Percentiles rank a stretch among this genome's conserved stretches.
Evolutionary conservation across 495 filamentous ascomycete genomes (phyloP).

Genomic region (Penicillium antarcticum): DNA sequence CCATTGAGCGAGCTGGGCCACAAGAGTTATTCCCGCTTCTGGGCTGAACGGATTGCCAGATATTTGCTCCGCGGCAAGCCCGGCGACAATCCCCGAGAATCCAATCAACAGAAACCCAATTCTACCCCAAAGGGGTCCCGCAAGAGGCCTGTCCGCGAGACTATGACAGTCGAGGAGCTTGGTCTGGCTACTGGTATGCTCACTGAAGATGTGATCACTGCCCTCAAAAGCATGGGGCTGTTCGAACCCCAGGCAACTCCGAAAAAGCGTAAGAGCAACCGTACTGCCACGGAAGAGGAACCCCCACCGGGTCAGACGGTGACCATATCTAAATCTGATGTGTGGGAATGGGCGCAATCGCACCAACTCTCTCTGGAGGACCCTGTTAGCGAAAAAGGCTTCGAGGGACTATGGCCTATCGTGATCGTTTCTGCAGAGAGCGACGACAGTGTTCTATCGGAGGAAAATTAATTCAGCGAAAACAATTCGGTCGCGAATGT

Average conservation of each 20-base stretch:
- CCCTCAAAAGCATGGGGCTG: slow-evolving; percentile 74
- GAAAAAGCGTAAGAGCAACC: slow-evolving; percentile 34
- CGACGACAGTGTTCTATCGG: slow-evolving; percentile 1
- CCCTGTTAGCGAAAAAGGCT: slow-evolving; percentile 47
- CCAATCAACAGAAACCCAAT: slow-evolving; percentile 25
- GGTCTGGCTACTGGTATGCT: slow-evolving; percentile 71
- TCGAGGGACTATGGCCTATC: slow-evolving; percentile 34
- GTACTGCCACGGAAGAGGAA: slow-evolving; percentile 22
- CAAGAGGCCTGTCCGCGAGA: slow-evolving; percentile 33
- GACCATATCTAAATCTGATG: slow-evolving; percentile 41
- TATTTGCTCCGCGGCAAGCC: slow-evolving; percentile 47
- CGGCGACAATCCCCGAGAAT: slow-evolving; percentile 21
- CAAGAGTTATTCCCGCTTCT: slow-evolving; percentile 76
- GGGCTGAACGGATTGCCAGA: slow-evolving; percentile 75
- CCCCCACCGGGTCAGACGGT: slow-evolving; percentile 32
- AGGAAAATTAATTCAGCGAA: slow-evolving; percentile 8
- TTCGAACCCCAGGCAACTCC: slow-evolving; percentile 55
- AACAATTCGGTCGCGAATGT: not conserved
- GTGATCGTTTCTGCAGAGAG: slow-evolving; percentile 7
- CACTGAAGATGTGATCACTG: slow-evolving; percentile 76
- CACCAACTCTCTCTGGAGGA: slow-evolving; percentile 42
- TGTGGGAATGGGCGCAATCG: slow-evolving; percentile 43
- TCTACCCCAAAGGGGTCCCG: slow-evolving; percentile 26
- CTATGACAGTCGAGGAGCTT: slow-evolving; percentile 54
- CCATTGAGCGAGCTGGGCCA: slow-evolving; percentile 81